A percentile compares a stretch with the other conserved stretches of the same genome.
phyloP scores from a whole-genome alignment of 805 yeast genomes.

The Metschnikowia amazonensis region DNA sequence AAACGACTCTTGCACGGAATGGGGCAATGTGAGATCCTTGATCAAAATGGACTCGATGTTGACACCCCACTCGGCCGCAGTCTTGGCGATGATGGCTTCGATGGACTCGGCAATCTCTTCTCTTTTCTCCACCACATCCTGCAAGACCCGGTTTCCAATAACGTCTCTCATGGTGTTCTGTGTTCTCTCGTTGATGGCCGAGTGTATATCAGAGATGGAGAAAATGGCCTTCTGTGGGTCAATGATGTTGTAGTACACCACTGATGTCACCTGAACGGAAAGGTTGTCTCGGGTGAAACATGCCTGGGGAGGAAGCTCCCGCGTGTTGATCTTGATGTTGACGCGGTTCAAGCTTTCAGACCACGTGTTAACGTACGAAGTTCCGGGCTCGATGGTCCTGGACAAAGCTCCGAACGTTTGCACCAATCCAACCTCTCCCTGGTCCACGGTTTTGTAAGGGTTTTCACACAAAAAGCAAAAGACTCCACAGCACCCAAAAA shows the following conservation, averaged over 20 bases:
- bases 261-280: conserved; percentile 57
- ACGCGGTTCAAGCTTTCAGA: conserved; percentile 52
- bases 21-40: conserved; percentile 58
- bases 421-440: conserved; percentile 67
- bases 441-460: conserved; percentile 57
- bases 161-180: conserved; percentile 73
- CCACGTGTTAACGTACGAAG: conserved; percentile 60
- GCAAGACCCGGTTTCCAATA: conserved; percentile 59
- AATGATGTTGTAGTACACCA: conserved; percentile 60
- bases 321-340: conserved; percentile 53
- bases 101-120: conserved; percentile 65
- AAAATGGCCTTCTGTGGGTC: conserved; percentile 66
- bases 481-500: conserved; percentile 52
- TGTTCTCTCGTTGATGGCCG: conserved; percentile 61
- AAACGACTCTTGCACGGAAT: conserved; percentile 53
- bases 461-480: conserved; percentile 56
- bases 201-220: conserved; percentile 50
- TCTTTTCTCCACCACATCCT: conserved; percentile 69
- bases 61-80: conserved; percentile 71
- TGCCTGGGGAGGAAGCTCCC: conserved; percentile 62
- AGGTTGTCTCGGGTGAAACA: conserved; percentile 74
- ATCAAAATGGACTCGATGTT: conserved; percentile 62
- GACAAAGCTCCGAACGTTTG: conserved; percentile 65
- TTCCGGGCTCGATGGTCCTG: conserved; percentile 66
- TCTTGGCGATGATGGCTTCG: conserved; percentile 54